Evolutionary conservation across 1,284 basidiomycete genomes (phyloP), one percentile per base, ranked within the genome.

Genomic region (Melampsora occidentalis): DNA sequence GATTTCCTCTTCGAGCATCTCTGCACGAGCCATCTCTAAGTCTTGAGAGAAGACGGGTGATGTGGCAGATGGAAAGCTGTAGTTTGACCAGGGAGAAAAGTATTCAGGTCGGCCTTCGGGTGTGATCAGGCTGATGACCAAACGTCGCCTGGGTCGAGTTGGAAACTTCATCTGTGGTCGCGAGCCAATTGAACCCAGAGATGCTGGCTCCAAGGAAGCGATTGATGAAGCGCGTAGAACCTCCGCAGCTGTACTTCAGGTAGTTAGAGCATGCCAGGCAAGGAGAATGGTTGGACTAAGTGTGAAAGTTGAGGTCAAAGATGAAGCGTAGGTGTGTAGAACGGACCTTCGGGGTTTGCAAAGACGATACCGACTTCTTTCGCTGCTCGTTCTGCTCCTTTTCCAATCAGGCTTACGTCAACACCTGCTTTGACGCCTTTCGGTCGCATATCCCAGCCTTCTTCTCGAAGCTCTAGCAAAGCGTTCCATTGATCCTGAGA

Each of bases 1-100:
- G 7, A 76, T 76, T 69, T 76, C 73, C 51, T 76, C 73, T 35
- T 76, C 73, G 25, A 76, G 49, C 3, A 69, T 51, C 67, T 76
- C 73, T 14, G 73, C 73, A 7, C 59, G 65, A 31, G 73, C 73
- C 22, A 68, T 42, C 20, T 76, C 73, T 39, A 76, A 39, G 28
- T 66, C 64, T 66, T 28, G 18, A 39, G 33, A 22, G 20, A 66
- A 66, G 33, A 48, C 7, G n/a, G 64, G 64, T 16, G 35, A 39
- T 39, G 62, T 42, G 67, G 65, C 51, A 31, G 16, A 53, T 42
- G 31, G 53, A 59, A 35, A 28, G 49, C 25, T 35, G 51, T 48
- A 57, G 14, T 62, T 46, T 14, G 48, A 57, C 73, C 73, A 76
- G 22, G 73, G 73, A 5, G 73, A 76, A 35, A 76, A 76, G 28